Evolutionary conservation across 176 grass and related monocot genomes (phyloP), one percentile per base, ranked within the genome.

Genomic region (Coix lacrymajobi): DNA sequence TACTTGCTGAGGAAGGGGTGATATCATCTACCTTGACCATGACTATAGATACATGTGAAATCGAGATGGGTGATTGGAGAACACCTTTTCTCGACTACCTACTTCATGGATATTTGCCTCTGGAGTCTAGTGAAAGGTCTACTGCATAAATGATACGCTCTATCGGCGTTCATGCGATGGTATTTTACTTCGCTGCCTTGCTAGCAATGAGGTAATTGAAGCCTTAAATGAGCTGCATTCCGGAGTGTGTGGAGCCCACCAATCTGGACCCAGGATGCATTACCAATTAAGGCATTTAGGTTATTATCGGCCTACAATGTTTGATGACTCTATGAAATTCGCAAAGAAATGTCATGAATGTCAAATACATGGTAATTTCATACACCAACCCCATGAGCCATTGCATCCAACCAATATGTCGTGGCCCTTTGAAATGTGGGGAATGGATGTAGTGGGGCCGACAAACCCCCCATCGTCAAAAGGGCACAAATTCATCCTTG

Each of bases 371-470:
- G 80, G 9, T 17, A 40, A 82, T 8, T 82, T 73, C 2, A 63
- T 82, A n/a, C 39, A 62, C 7, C 78, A 81, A 0, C n/a, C 64
- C 0, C 79, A 70, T 22, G 80, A 82, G 1, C 38, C 80, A 2
- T 19, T 82, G 0, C 69, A 82, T 30, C 54, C 38, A 0, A 73
- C 26, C 0, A 62, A 48, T 2, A 63, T 73, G 39, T 72, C 68
- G 0, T 82, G 68, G 80, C 38, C 68, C 11, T 62, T 82, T 4
- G 38, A 82, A 62, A 82, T 71, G 51, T 82, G 79, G 67, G 79
- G 66, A 0, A 81, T 43, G 33, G 79, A 81, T 30, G 5, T 81
- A 19, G 66, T 71, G 0, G 66, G 66, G 7, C 79, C 15, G 0
- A 70, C 71, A 7, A 6, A 71, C 1, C 48, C 79, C 0, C 48